Percentiles rank a stretch among this genome's conserved stretches.
Conservation (phyloP, 2,329 filamentous ascomycete genomes). For the Xylaria sp. region DNA sequence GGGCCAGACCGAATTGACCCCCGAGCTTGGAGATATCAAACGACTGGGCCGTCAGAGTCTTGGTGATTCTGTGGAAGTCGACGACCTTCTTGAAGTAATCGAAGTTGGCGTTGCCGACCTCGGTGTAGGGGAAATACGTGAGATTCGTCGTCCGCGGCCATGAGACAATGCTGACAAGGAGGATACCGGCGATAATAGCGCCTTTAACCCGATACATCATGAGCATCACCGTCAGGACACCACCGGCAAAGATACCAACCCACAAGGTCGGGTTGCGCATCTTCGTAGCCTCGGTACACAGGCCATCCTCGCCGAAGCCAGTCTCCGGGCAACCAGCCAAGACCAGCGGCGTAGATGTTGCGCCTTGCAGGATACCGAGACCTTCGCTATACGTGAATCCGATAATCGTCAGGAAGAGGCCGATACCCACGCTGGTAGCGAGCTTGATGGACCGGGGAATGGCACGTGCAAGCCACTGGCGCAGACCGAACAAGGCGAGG, state of each 20-base stretch:
- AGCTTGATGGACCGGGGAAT: conserved; percentile 88
- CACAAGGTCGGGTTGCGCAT: conserved; percentile 88
- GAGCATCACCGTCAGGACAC: conserved; percentile 79
- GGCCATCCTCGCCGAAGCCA: conserved; percentile 56
- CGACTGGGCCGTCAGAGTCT: conserved; percentile 75
- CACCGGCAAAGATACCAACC: conserved; percentile 89
- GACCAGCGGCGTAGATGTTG: conserved; percentile 73
- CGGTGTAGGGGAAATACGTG: conserved; percentile 82
- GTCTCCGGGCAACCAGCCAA: conserved; percentile 74
- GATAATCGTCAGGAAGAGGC: conserved; percentile 81
- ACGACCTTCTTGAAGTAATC: conserved; percentile 91
- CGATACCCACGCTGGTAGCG: conserved; percentile 86
- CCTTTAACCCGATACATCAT: conserved; percentile 90
- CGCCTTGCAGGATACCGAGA: conserved; percentile 80
- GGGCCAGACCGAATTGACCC: conserved; percentile 81
- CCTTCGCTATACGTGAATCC: conserved; percentile 83
- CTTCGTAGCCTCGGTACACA: conserved; percentile 72
- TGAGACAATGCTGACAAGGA: conserved; percentile 87
- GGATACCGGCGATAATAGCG: conserved; percentile 83
- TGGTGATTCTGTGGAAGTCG: conserved; percentile 80
- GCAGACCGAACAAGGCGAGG: conserved; percentile 81
- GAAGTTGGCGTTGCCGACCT: conserved; percentile 75
- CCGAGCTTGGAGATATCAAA: conserved; percentile 77
- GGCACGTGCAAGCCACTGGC: conserved; percentile 86
- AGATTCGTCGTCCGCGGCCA: conserved; percentile 82